A percentile compares a stretch with the other conserved stretches of the same genome.
These are phyloP conservation scores for Astrocystis sublimbata DNA, from an alignment of 495 filamentous ascomycete species.

Conservation along the genomic window DNA sequence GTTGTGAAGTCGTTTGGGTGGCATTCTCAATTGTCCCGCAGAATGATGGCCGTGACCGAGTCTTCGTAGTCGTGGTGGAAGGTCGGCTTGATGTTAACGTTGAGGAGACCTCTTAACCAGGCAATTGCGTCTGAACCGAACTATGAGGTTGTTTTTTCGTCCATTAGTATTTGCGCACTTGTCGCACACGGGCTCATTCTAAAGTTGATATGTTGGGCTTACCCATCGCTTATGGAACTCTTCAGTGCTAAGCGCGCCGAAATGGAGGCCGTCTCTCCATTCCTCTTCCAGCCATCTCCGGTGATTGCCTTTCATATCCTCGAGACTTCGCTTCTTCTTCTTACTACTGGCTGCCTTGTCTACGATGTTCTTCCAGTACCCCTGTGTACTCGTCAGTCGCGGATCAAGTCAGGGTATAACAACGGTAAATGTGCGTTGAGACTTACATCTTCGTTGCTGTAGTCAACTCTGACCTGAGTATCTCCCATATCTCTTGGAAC, in stretches of 20 bases:
- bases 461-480: constrained; percentile 36
- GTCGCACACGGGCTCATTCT: too few relatives aligned
- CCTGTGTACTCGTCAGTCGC: background rate
- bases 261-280: constrained; percentile 35
- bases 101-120: constrained; percentile 13
- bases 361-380: constrained; percentile 38
- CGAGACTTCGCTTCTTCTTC: constrained; percentile 24
- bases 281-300: constrained; percentile 39
- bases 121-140: constrained; percentile 23
- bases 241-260: constrained; percentile 14
- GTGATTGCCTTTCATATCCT: constrained; percentile 22
- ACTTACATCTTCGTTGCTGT: constrained; percentile 29
- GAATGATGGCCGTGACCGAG: too few relatives aligned
- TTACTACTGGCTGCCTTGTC: constrained; percentile 24
- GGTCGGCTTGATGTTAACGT: background rate
- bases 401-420: too few relatives aligned
- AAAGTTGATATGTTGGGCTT: too few relatives aligned
- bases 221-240: constrained; percentile 30
- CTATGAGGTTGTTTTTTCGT: too few relatives aligned
- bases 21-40: too few relatives aligned
- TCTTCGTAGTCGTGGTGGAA: too few relatives aligned
- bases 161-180: too few relatives aligned
- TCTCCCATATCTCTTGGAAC: constrained; percentile 34
- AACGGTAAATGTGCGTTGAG: too few relatives aligned
- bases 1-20: too few relatives aligned